Base-by-base conservation (phyloP, 2,329 filamentous ascomycete species). In the Penicillium paneum region DNA sequence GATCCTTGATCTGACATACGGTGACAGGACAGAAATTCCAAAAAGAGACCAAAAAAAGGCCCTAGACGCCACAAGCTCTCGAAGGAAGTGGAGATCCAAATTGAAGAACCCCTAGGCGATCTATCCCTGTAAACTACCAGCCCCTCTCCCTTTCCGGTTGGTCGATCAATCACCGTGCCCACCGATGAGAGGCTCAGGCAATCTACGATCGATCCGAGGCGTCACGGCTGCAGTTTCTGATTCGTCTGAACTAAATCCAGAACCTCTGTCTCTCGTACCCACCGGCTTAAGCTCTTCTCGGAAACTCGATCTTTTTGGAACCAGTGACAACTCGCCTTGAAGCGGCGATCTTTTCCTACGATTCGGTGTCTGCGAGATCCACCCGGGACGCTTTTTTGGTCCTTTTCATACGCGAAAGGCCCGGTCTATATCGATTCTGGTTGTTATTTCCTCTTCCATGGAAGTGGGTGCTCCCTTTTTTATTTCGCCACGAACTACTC, bases 71-170 rank as follows among this genome's bases (percentile, higher is more conserved):
- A 62, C 59, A 55, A 29, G 45, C 56, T 60, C 60, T 64, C 58
- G 60, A 64, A 61, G 60, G 42, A 64, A 63, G 62, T 64, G 61
- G 59, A 56, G 59, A 54, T 26, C 3, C 29, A n/a, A 56, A 54
- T 55, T 57, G 55, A 63, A 56, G 61, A 62, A 62, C 53, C 51
- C 56, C 54, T 54, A 54, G 55, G 43, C 49, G 56, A 63, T 61
- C 56, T 35, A 63, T 63, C 60, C 59, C 59, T 61, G 55, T 21
- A 44, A 21, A 44, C 57, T 47, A 46, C 55, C 52, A 52, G 24
- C 54, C 53, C 46, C 54, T 45, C 55, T 48, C 57, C 28, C 52
- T 39, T 42, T 54, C 46, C 48, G 38, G 35, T 39, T 58, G 54
- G 54, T 60, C 55, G 62, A 64, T 64, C 62, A 59, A 60, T 63